Conservation (phyloP, 2,329 filamentous ascomycete genomes). For the Hypoxylon sp. region DNA sequence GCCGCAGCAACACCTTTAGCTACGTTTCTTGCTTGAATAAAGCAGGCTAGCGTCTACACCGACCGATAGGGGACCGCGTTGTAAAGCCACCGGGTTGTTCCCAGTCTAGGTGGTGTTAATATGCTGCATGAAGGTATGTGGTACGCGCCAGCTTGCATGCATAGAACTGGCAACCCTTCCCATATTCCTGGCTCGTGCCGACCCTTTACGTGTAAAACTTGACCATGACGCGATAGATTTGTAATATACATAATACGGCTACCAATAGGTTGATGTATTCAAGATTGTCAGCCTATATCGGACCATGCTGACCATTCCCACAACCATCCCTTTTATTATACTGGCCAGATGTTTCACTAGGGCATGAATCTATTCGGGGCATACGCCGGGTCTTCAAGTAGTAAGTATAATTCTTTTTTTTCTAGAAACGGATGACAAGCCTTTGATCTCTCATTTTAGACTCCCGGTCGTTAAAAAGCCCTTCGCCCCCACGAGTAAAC, state of each 20-base stretch:
- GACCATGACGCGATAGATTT: slow-evolving; percentile 32
- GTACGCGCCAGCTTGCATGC: slow-evolving; percentile 26
- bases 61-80: slow-evolving; percentile 23
- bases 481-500: slow-evolving; percentile 23
- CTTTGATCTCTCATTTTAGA: not conserved
- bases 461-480: not conserved
- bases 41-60: slow-evolving; percentile 26
- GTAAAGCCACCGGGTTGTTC: slow-evolving; percentile 31
- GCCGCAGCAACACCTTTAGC: not conserved
- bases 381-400: not conserved
- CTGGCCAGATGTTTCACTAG: slow-evolving; percentile 10
- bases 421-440: not conserved
- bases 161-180: slow-evolving; percentile 33
- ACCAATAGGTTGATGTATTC: not conserved
- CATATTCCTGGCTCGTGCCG: slow-evolving; percentile 24
- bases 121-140: slow-evolving; percentile 30
- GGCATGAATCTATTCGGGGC: not conserved
- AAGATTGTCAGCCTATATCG: slow-evolving; percentile 9
- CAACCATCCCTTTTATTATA: slow-evolving; percentile 24
- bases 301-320: slow-evolving; percentile 4
- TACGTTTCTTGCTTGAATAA: slow-evolving; percentile 5
- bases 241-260: slow-evolving; percentile 22
- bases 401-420: not conserved
- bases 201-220: slow-evolving; percentile 31
- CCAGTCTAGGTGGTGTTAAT: slow-evolving; percentile 32